Conservation (phyloP, 1,284 basidiomycete genomes). For the Ceratobasidium sp. region DNA sequence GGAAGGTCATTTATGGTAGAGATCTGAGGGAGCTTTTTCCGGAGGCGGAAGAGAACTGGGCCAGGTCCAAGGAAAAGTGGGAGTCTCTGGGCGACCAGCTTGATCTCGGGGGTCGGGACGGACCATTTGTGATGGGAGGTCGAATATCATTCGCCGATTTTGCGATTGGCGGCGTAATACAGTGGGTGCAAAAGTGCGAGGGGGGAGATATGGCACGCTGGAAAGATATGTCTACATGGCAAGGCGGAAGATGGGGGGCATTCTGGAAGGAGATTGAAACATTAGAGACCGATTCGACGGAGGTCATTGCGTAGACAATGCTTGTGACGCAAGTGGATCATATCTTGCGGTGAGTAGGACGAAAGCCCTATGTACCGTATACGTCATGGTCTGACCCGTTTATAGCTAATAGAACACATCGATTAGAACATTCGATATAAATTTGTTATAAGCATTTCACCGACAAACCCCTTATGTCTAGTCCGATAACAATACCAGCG, state of each 20-base stretch:
- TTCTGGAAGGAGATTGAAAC: not conserved
- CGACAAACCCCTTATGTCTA: too few relatives aligned
- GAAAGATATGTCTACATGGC: not conserved
- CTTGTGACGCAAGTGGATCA: too few relatives aligned
- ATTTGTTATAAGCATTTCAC: too few relatives aligned
- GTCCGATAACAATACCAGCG: too few relatives aligned
- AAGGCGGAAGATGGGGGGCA: not conserved
- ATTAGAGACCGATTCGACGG: conserved; percentile 18
- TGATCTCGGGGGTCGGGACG: not conserved
- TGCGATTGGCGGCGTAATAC: not conserved
- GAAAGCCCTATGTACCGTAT: too few relatives aligned
- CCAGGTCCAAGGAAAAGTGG: not conserved
- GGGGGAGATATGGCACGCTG: not conserved
- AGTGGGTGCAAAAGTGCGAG: not conserved
- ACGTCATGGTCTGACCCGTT: too few relatives aligned
- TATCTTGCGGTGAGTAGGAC: too few relatives aligned
- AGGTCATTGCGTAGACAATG: too few relatives aligned
- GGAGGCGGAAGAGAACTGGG: not conserved
- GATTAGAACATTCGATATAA: too few relatives aligned
- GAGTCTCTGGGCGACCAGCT: not conserved
- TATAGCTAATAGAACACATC: too few relatives aligned
- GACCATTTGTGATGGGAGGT: not conserved
- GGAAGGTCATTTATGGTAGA: not conserved
- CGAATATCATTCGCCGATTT: not conserved
- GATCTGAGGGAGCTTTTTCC: not conserved